phyloP scores from a whole-genome alignment of 2,329 filamentous ascomycete genomes.

The Lizonia empirigonia region DNA sequence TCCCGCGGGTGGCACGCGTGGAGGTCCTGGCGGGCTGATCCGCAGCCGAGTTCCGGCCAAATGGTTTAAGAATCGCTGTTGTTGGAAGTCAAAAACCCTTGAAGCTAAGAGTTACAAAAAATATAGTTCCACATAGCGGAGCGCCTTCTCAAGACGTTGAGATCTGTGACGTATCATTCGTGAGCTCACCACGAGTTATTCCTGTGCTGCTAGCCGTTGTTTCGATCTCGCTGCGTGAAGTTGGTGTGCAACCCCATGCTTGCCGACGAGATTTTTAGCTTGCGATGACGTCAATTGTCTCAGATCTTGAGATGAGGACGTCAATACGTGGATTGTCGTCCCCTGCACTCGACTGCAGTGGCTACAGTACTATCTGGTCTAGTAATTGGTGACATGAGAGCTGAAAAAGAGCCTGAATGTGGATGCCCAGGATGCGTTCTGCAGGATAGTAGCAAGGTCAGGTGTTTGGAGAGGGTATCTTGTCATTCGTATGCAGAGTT shows the following conservation, averaged over 20 bases:
- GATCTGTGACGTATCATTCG: not conserved
- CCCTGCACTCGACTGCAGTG: not conserved
- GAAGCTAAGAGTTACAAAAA: not conserved
- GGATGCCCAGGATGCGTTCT: not conserved
- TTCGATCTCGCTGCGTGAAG: not conserved
- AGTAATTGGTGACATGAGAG: not conserved
- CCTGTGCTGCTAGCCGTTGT: not conserved
- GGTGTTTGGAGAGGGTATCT: slow-evolving; percentile 5
- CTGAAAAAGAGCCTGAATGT: not conserved
- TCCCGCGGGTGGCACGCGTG: slow-evolving; percentile 11
- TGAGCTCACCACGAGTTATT: not conserved
- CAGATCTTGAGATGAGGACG: not conserved
- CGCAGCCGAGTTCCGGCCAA: slow-evolving; percentile 16
- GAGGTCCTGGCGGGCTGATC: slow-evolving; percentile 8
- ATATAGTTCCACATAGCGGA: not conserved
- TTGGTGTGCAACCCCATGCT: slow-evolving; percentile 4
- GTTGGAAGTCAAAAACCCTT: not conserved
- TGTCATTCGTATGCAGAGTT: not conserved
- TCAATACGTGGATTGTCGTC: not conserved
- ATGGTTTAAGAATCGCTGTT: not conserved
- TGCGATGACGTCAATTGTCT: slow-evolving; percentile 11
- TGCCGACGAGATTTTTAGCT: slow-evolving; percentile 4
- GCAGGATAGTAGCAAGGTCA: not conserved
- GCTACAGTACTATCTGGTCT: not conserved
- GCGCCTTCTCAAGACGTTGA: not conserved